Percentiles rank a stretch among this genome's conserved stretches.
phyloP scores from a whole-genome alignment of 108 stramenopile genomes.

The Skeletonema potamos region DNA sequence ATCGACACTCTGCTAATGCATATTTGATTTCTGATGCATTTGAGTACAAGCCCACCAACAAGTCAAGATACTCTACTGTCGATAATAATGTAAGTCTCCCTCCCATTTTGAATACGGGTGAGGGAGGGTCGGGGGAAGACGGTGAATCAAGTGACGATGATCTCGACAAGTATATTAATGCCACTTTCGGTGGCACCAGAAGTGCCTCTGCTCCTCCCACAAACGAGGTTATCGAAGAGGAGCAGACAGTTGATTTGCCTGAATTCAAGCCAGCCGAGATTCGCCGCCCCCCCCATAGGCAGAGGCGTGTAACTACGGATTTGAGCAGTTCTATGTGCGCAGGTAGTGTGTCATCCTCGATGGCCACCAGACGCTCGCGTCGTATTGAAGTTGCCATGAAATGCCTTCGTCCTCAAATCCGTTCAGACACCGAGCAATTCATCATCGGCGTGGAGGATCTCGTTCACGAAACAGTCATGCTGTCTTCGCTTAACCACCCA shows the following conservation, averaged over 20 bases:
- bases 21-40: too few relatives aligned
- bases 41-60: not conserved
- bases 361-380: not conserved
- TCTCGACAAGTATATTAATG: not conserved
- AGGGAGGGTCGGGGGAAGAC: not conserved
- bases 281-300: not conserved
- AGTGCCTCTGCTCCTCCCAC: not conserved
- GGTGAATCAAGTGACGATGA: not conserved
- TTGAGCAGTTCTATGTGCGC: not conserved
- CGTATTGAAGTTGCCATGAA: constrained; percentile 19
- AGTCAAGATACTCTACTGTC: too few relatives aligned
- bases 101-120: not conserved
- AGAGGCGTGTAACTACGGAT: not conserved
- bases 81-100: not conserved
- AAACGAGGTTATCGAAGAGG: not conserved
- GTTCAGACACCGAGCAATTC: constrained; percentile 25
- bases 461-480: constrained; percentile 28
- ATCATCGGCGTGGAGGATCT: constrained; percentile 41
- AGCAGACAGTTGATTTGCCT: not conserved
- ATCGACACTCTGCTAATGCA: too few relatives aligned
- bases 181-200: not conserved
- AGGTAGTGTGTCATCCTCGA: not conserved
- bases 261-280: not conserved
- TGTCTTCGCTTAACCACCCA: constrained; percentile 32
- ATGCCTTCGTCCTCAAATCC: constrained; percentile 31